Base-by-base conservation (phyloP, 2,329 filamentous ascomycete genomes). In the Cadophora sp. region DNA sequence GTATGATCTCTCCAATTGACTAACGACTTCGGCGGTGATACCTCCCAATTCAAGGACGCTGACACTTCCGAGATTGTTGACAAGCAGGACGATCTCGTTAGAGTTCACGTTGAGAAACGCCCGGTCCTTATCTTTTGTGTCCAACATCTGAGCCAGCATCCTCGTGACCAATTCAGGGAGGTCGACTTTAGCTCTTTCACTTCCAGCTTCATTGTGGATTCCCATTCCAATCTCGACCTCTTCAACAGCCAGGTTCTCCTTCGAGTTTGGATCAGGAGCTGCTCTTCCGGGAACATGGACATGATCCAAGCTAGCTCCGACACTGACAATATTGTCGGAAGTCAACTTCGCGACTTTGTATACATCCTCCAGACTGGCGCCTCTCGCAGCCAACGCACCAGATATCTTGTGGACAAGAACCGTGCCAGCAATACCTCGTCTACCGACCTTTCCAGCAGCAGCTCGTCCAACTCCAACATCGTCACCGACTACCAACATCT, bases 401-500 rank as follows among this genome's bases (percentile, higher is more conserved):
- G 91, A 86, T 76, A 97, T 92, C 85, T 98, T 97, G 74, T 94
- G 86, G n/a, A 97, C 92, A 27, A 97, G 83, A 48, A 97, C 92
- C 6, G 94, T 97, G 37, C 95, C 95, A 3, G 93, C 94, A 79
- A 98, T 96, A 64, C 95, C 95, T 76, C 95, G 87, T 62, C 95
- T 84, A 0, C 95, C 95, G 19, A 97, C 95, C 79, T 97, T 97
- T n/a, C 95, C 94, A 12, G 92, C 91, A 77, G 91, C 91, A 63
- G 83, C 84, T 68, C 93, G 85, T 1, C 94, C 94, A 56, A 98
- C 94, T 53, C 94, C 94, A 3, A 94, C 94, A 79, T 98, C 95
- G 76, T 98, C 95, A 6, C 90, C 93, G 8, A 97, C 93, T 9
- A 97, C 91, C 11, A 97, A 89, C 91, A 97, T 97, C 78, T 97